Evolutionary conservation across 805 yeast genomes (phyloP).

Genomic region (Candida hungchunana): DNA sequence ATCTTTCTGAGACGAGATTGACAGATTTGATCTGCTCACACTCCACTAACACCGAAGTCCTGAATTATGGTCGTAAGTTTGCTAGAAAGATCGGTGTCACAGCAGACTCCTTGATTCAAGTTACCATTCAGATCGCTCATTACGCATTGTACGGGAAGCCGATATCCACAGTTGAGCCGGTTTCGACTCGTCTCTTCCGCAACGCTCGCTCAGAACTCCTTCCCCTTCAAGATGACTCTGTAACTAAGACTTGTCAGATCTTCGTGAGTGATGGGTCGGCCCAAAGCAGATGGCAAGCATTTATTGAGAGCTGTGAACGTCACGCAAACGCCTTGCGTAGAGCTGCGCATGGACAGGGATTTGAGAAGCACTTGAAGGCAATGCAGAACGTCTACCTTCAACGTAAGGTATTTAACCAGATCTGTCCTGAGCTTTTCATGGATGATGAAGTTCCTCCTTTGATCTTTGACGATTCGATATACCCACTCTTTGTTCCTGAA

Average conservation of each 20-base stretch:
- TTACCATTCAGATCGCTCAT: constrained; percentile 87
- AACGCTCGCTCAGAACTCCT: constrained; percentile 69
- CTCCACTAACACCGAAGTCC: constrained; percentile 71
- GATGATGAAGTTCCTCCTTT: constrained; percentile 35
- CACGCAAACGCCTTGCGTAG: constrained; percentile 46
- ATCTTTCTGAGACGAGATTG: constrained; percentile 84
- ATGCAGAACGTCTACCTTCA: constrained; percentile 52
- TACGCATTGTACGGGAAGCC: constrained; percentile 88
- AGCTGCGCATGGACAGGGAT: constrained; percentile 62
- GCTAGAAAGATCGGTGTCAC: constrained; percentile 77
- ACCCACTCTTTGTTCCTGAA: constrained; percentile 38
- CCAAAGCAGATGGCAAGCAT: constrained; percentile 43
- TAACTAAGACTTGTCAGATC: constrained; percentile 51
- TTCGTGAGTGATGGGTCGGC: constrained; percentile 55
- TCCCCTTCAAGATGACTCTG: constrained; percentile 54
- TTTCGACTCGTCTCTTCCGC: constrained; percentile 66
- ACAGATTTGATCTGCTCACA: constrained; percentile 78
- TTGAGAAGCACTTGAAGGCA: constrained; percentile 68
- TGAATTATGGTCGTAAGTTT: constrained; percentile 73
- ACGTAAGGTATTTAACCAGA: constrained; percentile 39
- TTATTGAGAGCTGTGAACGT: constrained; percentile 45
- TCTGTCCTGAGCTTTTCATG: constrained; percentile 41
- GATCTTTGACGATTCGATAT: constrained; percentile 38
- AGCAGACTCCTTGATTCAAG: constrained; percentile 87
- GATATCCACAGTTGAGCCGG: constrained; percentile 87